Base-by-base conservation (phyloP, 345 rosid species). In the Aethionema arabicum region DNA sequence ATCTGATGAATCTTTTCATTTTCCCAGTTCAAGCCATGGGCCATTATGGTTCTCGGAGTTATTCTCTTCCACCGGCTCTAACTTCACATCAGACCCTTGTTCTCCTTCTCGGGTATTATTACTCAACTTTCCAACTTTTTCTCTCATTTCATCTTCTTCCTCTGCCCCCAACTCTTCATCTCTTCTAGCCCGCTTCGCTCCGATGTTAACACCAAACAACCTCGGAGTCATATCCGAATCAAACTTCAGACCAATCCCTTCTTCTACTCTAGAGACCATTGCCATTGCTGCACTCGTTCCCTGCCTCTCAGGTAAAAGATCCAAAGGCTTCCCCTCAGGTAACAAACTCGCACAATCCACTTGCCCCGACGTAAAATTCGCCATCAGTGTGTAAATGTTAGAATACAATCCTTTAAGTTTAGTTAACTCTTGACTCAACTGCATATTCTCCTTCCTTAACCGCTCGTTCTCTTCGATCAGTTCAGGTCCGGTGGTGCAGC, bases 161-260 rank as follows among this genome's bases (percentile, higher is more conserved):
- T 61, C 76, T 4, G 46, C 77, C 32, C 61, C 79, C 37, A 78
- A 59, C 8, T 76, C 83, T 29, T 72, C 87, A 0, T 73, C 87
- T 61, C 51, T 63, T 68, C 88, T 82, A 67, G 67, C 66, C 65
- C 98, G 84, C 70, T 92, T 92, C 7, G 63, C 55, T 43, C 98
- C 96, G 4, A 92, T 86, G 0, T 90, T 77, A 10, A 92, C 96
- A 41, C 98, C 98, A 49, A 92, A 92, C 65, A 92, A 55, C 74
- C 80, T 80, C 7, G 96, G 95, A 0, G 75, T 77, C 64, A 76
- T 16, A 40, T 70, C 81, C 46, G 65, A 78, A 7, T 40, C 67
- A 2, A 63, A 66, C 48, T 44, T 57, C 47, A 57, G 4, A 59
- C 66, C 29, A 50, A 78, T 41, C 58, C 68, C 58, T 5, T 36